Conservation (phyloP, 176 grass and related monocot genomes). For the Oryza rufipogon region DNA sequence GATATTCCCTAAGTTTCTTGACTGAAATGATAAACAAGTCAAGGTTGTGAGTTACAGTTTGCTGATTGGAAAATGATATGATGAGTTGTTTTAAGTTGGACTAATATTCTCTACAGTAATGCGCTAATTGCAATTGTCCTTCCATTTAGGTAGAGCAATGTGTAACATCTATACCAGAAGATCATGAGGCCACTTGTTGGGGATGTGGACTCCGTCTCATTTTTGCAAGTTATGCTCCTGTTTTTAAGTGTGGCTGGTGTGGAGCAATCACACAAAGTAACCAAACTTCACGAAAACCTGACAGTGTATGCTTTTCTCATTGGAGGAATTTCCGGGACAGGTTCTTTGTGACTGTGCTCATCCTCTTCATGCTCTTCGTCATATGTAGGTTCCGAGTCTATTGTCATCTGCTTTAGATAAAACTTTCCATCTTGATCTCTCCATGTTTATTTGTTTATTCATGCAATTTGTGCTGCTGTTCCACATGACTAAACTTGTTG, state of each 20-base stretch:
- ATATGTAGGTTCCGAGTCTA: conserved; percentile 67
- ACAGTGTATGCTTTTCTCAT: conserved; percentile 73
- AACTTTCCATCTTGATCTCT: background rate
- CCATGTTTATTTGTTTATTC: background rate
- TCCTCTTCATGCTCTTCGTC: conserved; percentile 82
- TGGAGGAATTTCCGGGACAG: conserved; percentile 76
- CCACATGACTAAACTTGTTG: background rate
- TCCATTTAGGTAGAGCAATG: conserved; percentile 73
- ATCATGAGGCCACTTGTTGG: conserved; percentile 84
- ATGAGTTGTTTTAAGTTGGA: background rate
- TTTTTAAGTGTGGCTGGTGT: conserved; percentile 98
- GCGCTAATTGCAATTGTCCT: conserved; percentile 16
- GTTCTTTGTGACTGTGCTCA: conserved; percentile 76
- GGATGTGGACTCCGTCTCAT: conserved; percentile 82
- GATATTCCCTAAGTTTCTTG: background rate
- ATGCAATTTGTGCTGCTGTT: background rate
- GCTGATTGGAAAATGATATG: background rate
- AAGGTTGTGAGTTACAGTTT: background rate
- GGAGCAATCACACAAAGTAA: conserved; percentile 82
- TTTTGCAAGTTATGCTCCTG: conserved; percentile 64
- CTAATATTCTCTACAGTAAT: background rate
- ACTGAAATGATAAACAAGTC: background rate
- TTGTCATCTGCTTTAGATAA: background rate
- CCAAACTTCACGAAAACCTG: conserved; percentile 66
- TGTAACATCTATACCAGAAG: conserved; percentile 68